These are phyloP conservation scores for Haplographium delicatum DNA, from an alignment of 495 filamentous ascomycete genomes.

Conservation along the genomic window DNA sequence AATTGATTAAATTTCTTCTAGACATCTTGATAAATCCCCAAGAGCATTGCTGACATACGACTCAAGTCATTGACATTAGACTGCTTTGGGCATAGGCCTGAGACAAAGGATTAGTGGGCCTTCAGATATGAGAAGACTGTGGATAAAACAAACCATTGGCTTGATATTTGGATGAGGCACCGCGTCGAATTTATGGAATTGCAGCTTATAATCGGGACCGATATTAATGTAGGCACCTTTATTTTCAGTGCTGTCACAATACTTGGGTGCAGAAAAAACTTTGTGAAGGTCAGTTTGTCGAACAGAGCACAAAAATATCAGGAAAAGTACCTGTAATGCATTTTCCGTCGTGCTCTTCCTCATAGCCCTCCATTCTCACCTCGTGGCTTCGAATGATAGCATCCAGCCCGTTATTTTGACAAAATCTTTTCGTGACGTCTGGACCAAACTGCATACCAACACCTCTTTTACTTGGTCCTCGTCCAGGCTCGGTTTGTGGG, in stretches of 20 bases:
- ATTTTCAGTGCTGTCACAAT: constrained; percentile 97
- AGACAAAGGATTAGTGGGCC: constrained; percentile 26
- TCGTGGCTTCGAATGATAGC: constrained; percentile 97
- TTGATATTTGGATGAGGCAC: constrained; percentile 93
- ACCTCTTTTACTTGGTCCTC: constrained; percentile 92
- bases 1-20: not conserved
- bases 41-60: not conserved
- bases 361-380: constrained; percentile 95
- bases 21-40: constrained; percentile 13
- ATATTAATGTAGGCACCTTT: constrained; percentile 99
- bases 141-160: constrained; percentile 51
- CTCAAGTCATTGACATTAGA: constrained; percentile 48
- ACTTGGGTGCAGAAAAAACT: constrained; percentile 97
- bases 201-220: constrained; percentile 82
- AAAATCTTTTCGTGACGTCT: constrained; percentile 95
- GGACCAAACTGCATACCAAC: constrained; percentile 96
- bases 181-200: constrained; percentile 89
- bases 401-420: constrained; percentile 88
- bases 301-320: not conserved
- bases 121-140: not conserved
- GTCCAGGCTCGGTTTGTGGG: constrained; percentile 76
- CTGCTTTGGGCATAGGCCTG: constrained; percentile 80
- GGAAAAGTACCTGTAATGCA: constrained; percentile 77
- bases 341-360: constrained; percentile 92
- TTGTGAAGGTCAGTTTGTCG: constrained; percentile 24